phyloP scores from a whole-genome alignment of 2,329 filamentous ascomycete genomes.

The Aplosporella prunicola region DNA sequence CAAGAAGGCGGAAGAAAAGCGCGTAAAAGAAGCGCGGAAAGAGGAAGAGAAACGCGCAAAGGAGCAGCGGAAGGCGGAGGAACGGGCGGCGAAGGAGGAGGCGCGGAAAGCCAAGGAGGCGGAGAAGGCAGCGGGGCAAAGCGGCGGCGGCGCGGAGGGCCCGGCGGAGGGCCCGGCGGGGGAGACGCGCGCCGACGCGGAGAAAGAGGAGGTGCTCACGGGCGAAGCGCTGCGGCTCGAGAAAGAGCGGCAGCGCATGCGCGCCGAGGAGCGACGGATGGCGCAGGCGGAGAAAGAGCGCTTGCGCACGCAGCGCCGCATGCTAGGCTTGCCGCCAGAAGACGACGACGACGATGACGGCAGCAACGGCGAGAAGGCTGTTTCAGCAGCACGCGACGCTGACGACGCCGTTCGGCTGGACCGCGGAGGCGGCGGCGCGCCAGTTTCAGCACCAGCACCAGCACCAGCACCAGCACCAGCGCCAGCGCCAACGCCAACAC shows the following conservation, averaged over 20 bases:
- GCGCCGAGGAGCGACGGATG: constrained; percentile 16
- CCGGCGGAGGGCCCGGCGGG: constrained; percentile 12
- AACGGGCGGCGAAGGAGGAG: constrained; percentile 10
- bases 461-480: too few relatives aligned
- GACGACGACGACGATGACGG: constrained; percentile 1
- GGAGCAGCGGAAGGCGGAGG: constrained; percentile 21
- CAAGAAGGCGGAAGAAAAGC: constrained; percentile 46
- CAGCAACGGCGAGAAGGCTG: too few relatives aligned
- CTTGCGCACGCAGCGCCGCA: constrained; percentile 1
- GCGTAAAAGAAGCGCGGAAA: constrained; percentile 27
- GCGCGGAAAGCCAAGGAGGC: constrained; percentile 14
- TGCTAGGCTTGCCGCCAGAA: constrained; percentile 8
- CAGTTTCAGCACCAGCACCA: too few relatives aligned
- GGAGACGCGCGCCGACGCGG: too few relatives aligned
- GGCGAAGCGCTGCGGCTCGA: constrained; percentile 17
- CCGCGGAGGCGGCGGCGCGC: not conserved
- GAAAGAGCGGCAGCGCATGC: constrained; percentile 19
- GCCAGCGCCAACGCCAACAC: too few relatives aligned
- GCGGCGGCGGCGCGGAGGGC: constrained; percentile 7
- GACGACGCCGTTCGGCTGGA: not conserved
- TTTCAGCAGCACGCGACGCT: not conserved
- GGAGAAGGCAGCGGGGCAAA: constrained; percentile 16
- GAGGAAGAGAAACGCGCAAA: constrained; percentile 22
- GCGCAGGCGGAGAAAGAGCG: constrained; percentile 5
- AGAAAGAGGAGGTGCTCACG: not conserved